phyloP scores from a whole-genome alignment of 208 protist species.

The Trypanosoma lewisi region DNA sequence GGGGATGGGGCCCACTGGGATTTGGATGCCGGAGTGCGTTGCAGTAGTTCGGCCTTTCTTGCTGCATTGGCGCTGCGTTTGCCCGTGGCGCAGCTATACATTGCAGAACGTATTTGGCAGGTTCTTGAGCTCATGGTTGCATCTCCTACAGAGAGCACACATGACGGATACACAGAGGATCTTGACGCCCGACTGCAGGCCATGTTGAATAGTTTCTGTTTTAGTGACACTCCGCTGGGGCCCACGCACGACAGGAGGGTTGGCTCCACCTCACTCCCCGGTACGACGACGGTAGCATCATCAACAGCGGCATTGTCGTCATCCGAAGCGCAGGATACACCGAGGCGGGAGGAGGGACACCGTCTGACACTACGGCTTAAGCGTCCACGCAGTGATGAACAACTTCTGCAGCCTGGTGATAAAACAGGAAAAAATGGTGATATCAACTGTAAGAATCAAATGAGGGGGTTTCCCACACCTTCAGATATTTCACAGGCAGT shows the following conservation, averaged over 20 bases:
- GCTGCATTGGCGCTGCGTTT: slow-evolving; percentile 47
- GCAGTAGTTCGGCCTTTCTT: slow-evolving; percentile 22
- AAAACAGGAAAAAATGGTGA: neutral
- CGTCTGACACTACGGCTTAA: slow-evolving; percentile 15
- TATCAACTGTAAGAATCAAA: neutral
- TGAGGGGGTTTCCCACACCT: neutral
- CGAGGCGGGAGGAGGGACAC: neutral
- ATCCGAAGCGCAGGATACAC: neutral
- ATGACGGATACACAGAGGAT: slow-evolving; percentile 1
- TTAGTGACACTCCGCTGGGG: slow-evolving; percentile 4
- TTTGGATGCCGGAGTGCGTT: neutral
- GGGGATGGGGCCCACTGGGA: neutral
- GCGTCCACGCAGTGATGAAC: slow-evolving; percentile 2
- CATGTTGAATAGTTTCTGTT: slow-evolving; percentile 19
- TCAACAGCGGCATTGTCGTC: neutral
- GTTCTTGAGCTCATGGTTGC: slow-evolving; percentile 11
- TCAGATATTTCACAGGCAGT: slow-evolving; percentile 4
- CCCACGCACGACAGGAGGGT: neutral
- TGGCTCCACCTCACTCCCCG: neutral
- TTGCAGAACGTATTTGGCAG: slow-evolving; percentile 31
- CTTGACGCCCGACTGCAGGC: slow-evolving; percentile 10
- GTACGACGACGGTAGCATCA: neutral
- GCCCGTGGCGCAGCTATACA: slow-evolving; percentile 39
- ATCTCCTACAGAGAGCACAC: neutral
- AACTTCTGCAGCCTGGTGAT: neutral